These are phyloP conservation scores for Myriosclerotinia duriaeana DNA, from an alignment of 2,329 filamentous ascomycete genomes.

Conservation along the genomic window DNA sequence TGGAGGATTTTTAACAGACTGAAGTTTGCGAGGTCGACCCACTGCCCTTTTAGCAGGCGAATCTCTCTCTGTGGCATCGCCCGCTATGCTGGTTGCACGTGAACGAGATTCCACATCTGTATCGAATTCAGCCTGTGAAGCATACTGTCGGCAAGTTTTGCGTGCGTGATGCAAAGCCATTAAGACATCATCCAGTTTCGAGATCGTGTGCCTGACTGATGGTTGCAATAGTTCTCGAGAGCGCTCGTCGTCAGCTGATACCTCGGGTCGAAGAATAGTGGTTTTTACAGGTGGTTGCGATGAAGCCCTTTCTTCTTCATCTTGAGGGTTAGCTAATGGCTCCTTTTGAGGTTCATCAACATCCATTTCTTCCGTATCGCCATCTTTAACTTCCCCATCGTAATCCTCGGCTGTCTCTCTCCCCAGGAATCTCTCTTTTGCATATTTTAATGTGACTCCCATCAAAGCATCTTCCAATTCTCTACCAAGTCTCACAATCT, in stretches of 20 bases:
- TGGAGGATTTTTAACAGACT: slow-evolving; percentile 28
- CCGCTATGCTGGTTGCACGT: slow-evolving; percentile 10
- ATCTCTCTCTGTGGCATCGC: neutral
- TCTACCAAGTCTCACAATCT: slow-evolving; percentile 52
- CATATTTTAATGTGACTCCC: slow-evolving; percentile 63
- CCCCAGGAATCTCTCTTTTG: slow-evolving; percentile 62
- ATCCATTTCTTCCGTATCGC: slow-evolving; percentile 27
- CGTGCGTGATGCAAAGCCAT: slow-evolving; percentile 67
- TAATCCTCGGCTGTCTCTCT: slow-evolving; percentile 35
- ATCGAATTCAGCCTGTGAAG: slow-evolving; percentile 40
- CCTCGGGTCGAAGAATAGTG: slow-evolving; percentile 46
- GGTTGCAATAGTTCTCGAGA: slow-evolving; percentile 66
- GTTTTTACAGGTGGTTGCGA: slow-evolving; percentile 13
- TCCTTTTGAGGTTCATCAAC: slow-evolving; percentile 7
- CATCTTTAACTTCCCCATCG: slow-evolving; percentile 24
- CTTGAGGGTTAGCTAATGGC: neutral
- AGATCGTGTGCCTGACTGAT: slow-evolving; percentile 66
- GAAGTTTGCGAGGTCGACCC: slow-evolving; percentile 35
- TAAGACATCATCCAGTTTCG: slow-evolving; percentile 68
- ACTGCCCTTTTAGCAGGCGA: slow-evolving; percentile 24
- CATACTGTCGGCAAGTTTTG: slow-evolving; percentile 48
- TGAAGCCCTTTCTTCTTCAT: slow-evolving; percentile 23
- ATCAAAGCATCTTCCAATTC: slow-evolving; percentile 69
- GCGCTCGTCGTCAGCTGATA: slow-evolving; percentile 69
- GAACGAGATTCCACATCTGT: slow-evolving; percentile 32